These are phyloP conservation scores for Inonotus hispidus DNA, from an alignment of 1,284 basidiomycete species.

Conservation along the genomic window DNA sequence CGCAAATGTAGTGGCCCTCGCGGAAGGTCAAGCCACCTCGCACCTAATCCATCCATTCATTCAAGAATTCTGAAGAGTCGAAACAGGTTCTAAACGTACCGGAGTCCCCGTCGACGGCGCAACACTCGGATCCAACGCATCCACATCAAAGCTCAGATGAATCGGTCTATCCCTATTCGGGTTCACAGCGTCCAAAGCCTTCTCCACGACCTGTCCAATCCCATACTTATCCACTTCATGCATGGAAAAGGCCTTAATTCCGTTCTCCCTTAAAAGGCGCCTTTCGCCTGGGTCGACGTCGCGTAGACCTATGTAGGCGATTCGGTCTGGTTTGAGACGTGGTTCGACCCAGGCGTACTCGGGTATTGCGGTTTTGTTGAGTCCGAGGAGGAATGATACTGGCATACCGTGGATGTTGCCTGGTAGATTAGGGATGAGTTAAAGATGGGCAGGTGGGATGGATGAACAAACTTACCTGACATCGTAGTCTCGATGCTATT, in stretches of 20 bases:
- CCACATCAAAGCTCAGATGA: conserved; percentile 96
- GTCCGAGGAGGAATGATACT: conserved; percentile 87
- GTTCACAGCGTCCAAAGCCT: conserved; percentile 94
- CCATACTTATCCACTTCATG: conserved; percentile 97
- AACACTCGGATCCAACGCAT: conserved; percentile 89
- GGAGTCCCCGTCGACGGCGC: conserved; percentile 96
- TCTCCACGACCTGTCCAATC: conserved; percentile 91
- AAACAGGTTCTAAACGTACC: conserved; percentile 28
- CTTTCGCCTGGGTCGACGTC: conserved; percentile 93
- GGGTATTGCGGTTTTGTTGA: conserved; percentile 42
- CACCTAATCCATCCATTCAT: conserved; percentile 56
- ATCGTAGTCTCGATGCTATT: conserved; percentile 86
- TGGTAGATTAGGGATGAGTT: conserved; percentile 26
- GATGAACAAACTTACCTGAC: conserved; percentile 48
- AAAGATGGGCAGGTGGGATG: not conserved
- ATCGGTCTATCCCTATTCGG: conserved; percentile 79
- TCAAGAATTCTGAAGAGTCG: too few relatives aligned
- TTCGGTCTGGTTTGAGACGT: conserved; percentile 57
- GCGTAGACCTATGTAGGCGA: conserved; percentile 95
- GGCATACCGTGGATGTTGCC: conserved; percentile 99
- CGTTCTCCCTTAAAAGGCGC: conserved; percentile 78
- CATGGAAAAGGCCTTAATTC: conserved; percentile 96
- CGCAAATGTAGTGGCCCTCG: conserved; percentile 97
- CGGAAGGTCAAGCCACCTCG: conserved; percentile 96
- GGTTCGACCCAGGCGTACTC: conserved; percentile 83